Base-by-base conservation (phyloP, 2,329 filamentous ascomycete genomes). In the Lanzia echinophila region DNA sequence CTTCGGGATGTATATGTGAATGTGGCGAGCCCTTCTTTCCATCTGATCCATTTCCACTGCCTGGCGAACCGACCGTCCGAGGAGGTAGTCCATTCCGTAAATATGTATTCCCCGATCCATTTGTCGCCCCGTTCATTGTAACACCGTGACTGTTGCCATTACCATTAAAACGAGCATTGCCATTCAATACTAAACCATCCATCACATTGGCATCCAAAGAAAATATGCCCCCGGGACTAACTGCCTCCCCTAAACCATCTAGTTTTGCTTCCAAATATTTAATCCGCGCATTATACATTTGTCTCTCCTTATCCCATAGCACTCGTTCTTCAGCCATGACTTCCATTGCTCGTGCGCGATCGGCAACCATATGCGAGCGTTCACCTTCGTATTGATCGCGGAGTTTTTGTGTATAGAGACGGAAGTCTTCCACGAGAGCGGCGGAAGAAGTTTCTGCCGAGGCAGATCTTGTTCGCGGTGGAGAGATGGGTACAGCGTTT, bases 271-370 rank as follows among this genome's bases (percentile, higher is more conserved):
- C 66, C 34, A 68, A 54, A 28, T 66, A 57, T 39, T 51, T 53
- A 53, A 68, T 66, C 38, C 58, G 55, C n/a, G 58, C 54, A 45
- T 61, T 58, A 12, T 67, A 53, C 4, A 59, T 50, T 13, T 54
- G 47, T 24, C 66, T 56, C 39, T 69, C 67, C 45, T 61, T 58
- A 22, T 68, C 66, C 65, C 66, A 69, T n/a, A 69, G 51, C 7
- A 55, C 51, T 47, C 66, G 48, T 60, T 69, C 67, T 50, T 68
- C 66, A 1, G 56, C 63, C 60, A 67, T 65, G 2, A 68, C 58
- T 45, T 69, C 67, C 34, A 66, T 62, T 28, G 57, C 54, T 28
- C 66, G 56, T 12, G 56, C 57, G 50, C 66, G 43, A 43, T 68
- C 66, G 6, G 65, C 66, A 31, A 51, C 36, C 58, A 67, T 64